A percentile compares a stretch with the other conserved stretches of the same genome.
phyloP scores from a whole-genome alignment of 495 filamentous ascomycete species.

The Podospora sp. region DNA sequence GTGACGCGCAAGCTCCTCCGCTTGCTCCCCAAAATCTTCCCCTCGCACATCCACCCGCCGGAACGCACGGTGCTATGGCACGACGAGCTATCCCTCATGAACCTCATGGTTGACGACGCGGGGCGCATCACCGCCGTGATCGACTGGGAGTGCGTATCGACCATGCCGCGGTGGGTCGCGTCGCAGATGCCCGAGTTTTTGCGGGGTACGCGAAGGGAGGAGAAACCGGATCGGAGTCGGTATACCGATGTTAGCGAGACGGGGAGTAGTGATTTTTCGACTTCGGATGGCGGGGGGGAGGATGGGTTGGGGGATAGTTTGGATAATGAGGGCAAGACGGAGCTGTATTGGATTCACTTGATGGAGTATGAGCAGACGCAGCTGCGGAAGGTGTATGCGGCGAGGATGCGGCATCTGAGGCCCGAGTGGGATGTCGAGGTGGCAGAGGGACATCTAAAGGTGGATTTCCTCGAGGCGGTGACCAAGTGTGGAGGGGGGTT shows the following conservation, averaged over 20 bases:
- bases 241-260: constrained; percentile 36
- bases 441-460: constrained; percentile 24
- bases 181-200: constrained; percentile 52
- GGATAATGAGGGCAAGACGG: constrained; percentile 41
- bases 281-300: too few species aligned
- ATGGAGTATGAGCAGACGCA: constrained; percentile 45
- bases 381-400: constrained; percentile 36
- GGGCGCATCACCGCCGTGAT: constrained; percentile 50
- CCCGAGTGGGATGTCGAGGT: constrained; percentile 29
- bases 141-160: constrained; percentile 58
- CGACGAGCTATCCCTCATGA: constrained; percentile 50
- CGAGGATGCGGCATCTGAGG: constrained; percentile 30
- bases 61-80: constrained; percentile 50
- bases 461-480: constrained; percentile 29
- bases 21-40: constrained; percentile 35
- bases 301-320: constrained; percentile 25
- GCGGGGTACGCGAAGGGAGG: constrained; percentile 28
- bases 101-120: constrained; percentile 52
- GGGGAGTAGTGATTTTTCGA: constrained; percentile 16
- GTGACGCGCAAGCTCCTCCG: constrained; percentile 33
- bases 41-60: constrained; percentile 24
- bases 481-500: constrained; percentile 29
- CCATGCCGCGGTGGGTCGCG: constrained; percentile 51
- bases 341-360: constrained; percentile 40
- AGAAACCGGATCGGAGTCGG: constrained; percentile 35